Evolutionary conservation across 169 alveolate genomes (phyloP).

Genomic region (Besnoitia besnoiti): DNA sequence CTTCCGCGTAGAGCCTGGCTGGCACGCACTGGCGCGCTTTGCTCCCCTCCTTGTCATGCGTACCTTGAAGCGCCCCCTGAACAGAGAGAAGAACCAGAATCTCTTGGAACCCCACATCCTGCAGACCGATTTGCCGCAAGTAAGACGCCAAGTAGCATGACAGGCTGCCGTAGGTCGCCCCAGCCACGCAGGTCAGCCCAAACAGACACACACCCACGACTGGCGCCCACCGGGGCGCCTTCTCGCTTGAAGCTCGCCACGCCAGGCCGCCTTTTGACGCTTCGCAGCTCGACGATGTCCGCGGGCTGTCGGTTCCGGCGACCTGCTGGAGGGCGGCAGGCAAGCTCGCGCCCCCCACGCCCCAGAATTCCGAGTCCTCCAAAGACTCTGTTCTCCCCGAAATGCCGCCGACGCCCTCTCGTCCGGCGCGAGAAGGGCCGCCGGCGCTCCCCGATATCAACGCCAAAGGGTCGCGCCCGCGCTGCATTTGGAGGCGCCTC

Average conservation of each 20-base stretch:
- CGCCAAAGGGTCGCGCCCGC: no score
- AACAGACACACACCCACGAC: neutral
- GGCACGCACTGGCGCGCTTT: no score
- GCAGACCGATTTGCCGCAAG: neutral
- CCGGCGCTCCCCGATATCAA: no score
- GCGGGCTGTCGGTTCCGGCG: neutral
- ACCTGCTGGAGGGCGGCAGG: neutral
- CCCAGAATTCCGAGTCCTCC: no score
- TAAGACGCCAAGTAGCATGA: neutral
- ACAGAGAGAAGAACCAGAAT: neutral
- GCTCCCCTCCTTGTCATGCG: neutral
- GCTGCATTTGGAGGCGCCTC: no score
- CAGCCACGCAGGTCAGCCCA: conserved; percentile 5
- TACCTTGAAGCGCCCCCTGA: neutral
- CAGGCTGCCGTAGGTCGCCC: conserved; percentile 9
- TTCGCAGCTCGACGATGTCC: neutral
- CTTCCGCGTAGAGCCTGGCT: no score
- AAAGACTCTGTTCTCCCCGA: no score
- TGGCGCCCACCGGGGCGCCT: neutral
- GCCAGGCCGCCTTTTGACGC: neutral
- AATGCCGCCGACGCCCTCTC: no score
- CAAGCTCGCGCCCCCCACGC: neutral
- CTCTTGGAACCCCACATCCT: conserved; percentile 12
- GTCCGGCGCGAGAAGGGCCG: no score
- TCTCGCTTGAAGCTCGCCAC: neutral